A percentile compares a stretch with the other conserved stretches of the same genome.
Evolutionary conservation across 495 filamentous ascomycete species (phyloP).

Genomic region (Penicillium ochrochloron): DNA sequence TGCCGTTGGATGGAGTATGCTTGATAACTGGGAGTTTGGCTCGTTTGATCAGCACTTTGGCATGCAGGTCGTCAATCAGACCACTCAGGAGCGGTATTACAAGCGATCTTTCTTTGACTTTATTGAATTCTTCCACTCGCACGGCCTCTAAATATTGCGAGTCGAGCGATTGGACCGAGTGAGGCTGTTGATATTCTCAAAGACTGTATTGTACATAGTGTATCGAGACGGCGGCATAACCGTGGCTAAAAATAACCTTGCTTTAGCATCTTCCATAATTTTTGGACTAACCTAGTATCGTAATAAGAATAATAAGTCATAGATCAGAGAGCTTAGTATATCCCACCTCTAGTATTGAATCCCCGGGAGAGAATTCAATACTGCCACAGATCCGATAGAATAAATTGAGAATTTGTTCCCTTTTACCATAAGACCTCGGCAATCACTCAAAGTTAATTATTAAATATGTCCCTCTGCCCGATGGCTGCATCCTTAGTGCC

Average conservation of each 20-base stretch:
- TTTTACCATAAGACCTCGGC: too few species aligned
- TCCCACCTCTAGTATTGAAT: too few species aligned
- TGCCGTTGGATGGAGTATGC: conserved; percentile 6
- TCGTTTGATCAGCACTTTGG: conserved; percentile 7
- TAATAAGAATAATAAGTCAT: not conserved
- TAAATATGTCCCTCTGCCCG: too few species aligned
- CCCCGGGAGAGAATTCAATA: too few species aligned
- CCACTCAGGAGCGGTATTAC: conserved; percentile 2
- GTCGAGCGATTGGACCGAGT: not conserved
- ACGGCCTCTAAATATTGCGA: not conserved
- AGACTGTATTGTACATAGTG: not conserved
- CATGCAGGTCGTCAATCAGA: conserved; percentile 7
- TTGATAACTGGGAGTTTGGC: conserved; percentile 6
- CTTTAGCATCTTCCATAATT: not conserved
- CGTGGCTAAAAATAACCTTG: not conserved
- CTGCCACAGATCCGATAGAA: too few species aligned
- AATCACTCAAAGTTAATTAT: too few species aligned
- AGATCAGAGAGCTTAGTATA: too few species aligned
- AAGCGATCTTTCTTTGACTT: conserved; percentile 9
- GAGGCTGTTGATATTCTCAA: not conserved
- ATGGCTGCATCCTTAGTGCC: too few species aligned
- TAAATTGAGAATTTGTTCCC: too few species aligned
- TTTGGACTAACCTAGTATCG: too few species aligned
- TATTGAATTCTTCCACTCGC: conserved; percentile 16
- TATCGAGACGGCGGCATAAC: not conserved